phyloP scores from a whole-genome alignment of 2,329 filamentous ascomycete species.

The Fusarium dimerum region DNA sequence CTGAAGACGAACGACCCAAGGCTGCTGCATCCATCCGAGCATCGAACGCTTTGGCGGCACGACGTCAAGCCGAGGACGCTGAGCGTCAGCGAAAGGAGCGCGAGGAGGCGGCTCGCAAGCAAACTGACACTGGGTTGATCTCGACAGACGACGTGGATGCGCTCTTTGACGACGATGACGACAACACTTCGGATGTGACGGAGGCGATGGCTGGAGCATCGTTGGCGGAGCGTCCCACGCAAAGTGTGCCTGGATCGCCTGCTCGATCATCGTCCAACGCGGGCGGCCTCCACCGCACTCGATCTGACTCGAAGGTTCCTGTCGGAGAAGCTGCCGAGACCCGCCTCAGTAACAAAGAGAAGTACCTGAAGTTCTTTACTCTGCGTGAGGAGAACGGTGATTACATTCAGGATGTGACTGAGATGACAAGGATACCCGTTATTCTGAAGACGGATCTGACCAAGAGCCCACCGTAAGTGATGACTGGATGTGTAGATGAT shows the following conservation, averaged over 20 bases:
- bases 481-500: background rate
- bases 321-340: slow-evolving; percentile 73
- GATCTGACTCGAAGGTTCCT: slow-evolving; percentile 90
- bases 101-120: slow-evolving; percentile 87
- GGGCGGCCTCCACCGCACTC: slow-evolving; percentile 78
- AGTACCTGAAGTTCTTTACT: slow-evolving; percentile 87
- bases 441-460: slow-evolving; percentile 96
- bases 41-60: slow-evolving; percentile 73
- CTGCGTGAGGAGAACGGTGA: slow-evolving; percentile 90
- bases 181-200: slow-evolving; percentile 84
- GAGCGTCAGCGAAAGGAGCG: slow-evolving; percentile 81
- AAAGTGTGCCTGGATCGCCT: slow-evolving; percentile 92
- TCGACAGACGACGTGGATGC: slow-evolving; percentile 91
- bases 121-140: slow-evolving; percentile 92
- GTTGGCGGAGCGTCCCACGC: slow-evolving; percentile 83
- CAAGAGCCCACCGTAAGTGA: slow-evolving; percentile 98
- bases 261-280: slow-evolving; percentile 70
- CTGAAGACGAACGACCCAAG: slow-evolving; percentile 94
- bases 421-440: slow-evolving; percentile 97
- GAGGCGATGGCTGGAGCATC: slow-evolving; percentile 91
- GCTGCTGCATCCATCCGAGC: slow-evolving; percentile 72
- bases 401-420: slow-evolving; percentile 96
- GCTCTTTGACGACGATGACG: slow-evolving; percentile 93
- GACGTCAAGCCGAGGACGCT: slow-evolving; percentile 78
- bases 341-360: slow-evolving; percentile 90